These are phyloP conservation scores for Malus hybrid DNA, from an alignment of 331 rosid genomes.

Conservation along the genomic window DNA sequence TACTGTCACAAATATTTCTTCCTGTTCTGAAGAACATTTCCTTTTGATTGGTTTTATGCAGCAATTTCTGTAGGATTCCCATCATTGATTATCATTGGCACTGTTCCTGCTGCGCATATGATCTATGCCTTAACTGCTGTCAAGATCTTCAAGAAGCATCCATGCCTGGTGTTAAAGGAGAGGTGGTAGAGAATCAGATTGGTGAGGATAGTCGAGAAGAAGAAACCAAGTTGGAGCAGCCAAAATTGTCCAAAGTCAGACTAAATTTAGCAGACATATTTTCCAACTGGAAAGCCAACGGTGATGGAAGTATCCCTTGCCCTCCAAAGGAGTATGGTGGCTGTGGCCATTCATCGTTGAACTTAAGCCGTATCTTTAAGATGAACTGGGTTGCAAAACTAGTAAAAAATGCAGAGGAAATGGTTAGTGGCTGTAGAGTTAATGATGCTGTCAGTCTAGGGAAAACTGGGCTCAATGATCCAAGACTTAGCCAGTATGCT, in stretches of 20 bases:
- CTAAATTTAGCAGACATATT: slow-evolving; percentile 40
- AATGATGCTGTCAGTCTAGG: slow-evolving; percentile 24
- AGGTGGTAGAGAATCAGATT: slow-evolving; percentile 8
- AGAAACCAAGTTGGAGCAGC: slow-evolving; percentile 31
- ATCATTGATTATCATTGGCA: slow-evolving; percentile 93
- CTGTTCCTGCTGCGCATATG: slow-evolving; percentile 75
- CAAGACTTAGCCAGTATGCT: slow-evolving; percentile 45
- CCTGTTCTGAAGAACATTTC: slow-evolving; percentile 3
- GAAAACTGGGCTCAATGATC: slow-evolving; percentile 32
- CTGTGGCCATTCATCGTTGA: slow-evolving; percentile 61
- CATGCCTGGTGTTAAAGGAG: slow-evolving; percentile 14
- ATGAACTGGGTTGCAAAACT: slow-evolving; percentile 99
- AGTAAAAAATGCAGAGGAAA: slow-evolving; percentile 94
- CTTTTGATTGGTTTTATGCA: slow-evolving; percentile 37
- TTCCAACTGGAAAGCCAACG: slow-evolving; percentile 70
- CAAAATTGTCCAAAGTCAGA: slow-evolving; percentile 33
- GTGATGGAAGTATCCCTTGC: slow-evolving; percentile 72
- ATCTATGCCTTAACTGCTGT: slow-evolving; percentile 86
- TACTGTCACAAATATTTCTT: slow-evolving; percentile 3
- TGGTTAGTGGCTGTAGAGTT: slow-evolving; percentile 86
- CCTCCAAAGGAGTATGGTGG: slow-evolving; percentile 94
- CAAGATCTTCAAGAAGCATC: slow-evolving; percentile 75
- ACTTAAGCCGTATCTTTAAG: slow-evolving; percentile 88
- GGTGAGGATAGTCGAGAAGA: slow-evolving; percentile 20
- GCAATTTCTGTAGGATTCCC: slow-evolving; percentile 94